Base-by-base conservation (phyloP, 257 asterid genomes). In the Coffea canephora region DNA sequence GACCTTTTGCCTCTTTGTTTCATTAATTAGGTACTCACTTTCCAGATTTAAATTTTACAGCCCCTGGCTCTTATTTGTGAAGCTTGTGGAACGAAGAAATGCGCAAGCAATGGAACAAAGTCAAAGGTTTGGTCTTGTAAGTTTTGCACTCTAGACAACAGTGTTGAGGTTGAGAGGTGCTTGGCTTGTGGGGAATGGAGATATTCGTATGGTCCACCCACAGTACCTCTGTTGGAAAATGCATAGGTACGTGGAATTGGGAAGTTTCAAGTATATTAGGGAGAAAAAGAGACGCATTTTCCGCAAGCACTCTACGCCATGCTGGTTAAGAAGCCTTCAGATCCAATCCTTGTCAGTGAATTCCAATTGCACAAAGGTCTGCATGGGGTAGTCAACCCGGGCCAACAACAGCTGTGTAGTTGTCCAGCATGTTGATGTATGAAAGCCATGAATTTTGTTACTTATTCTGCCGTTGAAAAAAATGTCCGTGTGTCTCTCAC, bases 141-240 rank as follows among this genome's bases (percentile, higher is more conserved):
- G 84, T 88, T 91, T 74, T 94, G 98, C 86, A 91, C 94, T n/a
- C 84, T 94, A 31, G 85, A 91, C n/a, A 94, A 92, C 85, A 77
- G 80, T 80, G 75, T 67, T 25, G 89, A 80, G 74, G 80, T 84
- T 1, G 91, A 92, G 73, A 84, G 91, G 82, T 91, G 97, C 89
- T 80, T 70, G 81, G 96, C 93, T 78, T 94, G 98, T 83, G 97
- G 92, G 66, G 95, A 91, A 84, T 92, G 97, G 96, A 85, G 96
- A 89, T 94, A 92, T 87, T 91, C 98, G 0, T 92, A 92, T 21
- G 98, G 96, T 57, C 91, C 98, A 48, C 96, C 97, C 94, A 94
- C 59, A 71, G 80, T 2, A 81, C 91, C 25, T 72, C 85, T 21
- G 74, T 23, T 1, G 88, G 88, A 78, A 89, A 92, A 46, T 84